phyloP scores from a whole-genome alignment of 306 rosid genomes.

The Medicago lupulina region DNA sequence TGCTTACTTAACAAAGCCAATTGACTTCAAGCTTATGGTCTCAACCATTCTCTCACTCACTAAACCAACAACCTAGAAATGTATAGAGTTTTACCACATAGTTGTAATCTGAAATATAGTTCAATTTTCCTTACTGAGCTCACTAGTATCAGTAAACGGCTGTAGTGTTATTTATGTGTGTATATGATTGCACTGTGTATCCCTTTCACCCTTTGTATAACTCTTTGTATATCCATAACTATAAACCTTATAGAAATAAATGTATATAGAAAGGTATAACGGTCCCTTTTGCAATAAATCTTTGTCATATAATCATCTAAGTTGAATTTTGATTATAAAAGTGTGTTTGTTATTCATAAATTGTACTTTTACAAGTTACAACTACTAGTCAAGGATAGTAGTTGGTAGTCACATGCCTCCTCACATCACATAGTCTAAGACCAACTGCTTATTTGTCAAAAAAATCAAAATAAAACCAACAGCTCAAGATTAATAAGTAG shows the following conservation, averaged over 20 bases:
- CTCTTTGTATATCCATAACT: background rate
- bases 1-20: conserved; percentile 97
- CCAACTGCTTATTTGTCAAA: no score
- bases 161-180: conserved; percentile 24
- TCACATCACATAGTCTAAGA: no score
- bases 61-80: conserved; percentile 41
- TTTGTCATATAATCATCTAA: conserved; percentile 7
- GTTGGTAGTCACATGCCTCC: no score
- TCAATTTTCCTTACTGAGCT: conserved; percentile 38
- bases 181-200: background rate
- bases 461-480: no score
- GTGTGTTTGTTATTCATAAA: background rate
- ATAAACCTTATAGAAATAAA: conserved; percentile 33
- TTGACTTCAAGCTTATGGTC: conserved; percentile 93
- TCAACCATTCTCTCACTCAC: conserved; percentile 97
- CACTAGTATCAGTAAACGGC: conserved; percentile 19
- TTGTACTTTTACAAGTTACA: no score
- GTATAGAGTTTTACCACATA: conserved; percentile 40
- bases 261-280: background rate
- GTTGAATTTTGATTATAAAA: conserved; percentile 15
- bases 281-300: background rate
- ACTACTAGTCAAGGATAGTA: no score
- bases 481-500: no score
- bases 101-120: conserved; percentile 26
- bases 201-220: no score